Evolutionary conservation across 139 green algal species (phyloP), one percentile per base, ranked within the genome.

Genomic region (Picochlorum sp.): DNA sequence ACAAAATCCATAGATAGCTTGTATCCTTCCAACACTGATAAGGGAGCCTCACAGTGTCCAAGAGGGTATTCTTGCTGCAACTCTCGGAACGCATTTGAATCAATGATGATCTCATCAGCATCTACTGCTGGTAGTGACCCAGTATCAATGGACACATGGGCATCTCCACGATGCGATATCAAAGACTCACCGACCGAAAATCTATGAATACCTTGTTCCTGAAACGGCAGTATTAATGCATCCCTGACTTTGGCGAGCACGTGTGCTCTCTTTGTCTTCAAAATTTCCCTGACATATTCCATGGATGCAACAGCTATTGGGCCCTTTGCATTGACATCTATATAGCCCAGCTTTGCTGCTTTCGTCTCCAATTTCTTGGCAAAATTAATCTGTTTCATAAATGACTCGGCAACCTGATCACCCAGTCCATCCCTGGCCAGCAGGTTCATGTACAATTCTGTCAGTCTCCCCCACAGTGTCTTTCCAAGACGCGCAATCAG

Each of bases 291-390:
- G 5, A 54, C 16, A 21, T 54, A 21, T 3, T 54, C 47, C 18
- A 21, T 24, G 47, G 16, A 52, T 52, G 47, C 47, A 15, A 11
- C 32, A 21, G 49, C 49, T 21, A 63, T 58, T 2, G 50, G 58
- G 10, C 58, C 24, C 15, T 59, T 7, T 15, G 14, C 3, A 38
- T 15, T 41, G 41, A 14, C 58, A 9, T 24, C 32, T 16, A 66
- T 50, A 56, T 73, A 64, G 21, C 61, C 65, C 28, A 77, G 50
- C 20, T 62, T 72, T 9, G 62, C 57, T 18, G 71, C 64, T 58
- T 73, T 73, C 3, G 24, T 37, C 61, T 77, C 71, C 57, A 77
- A 68, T 61, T 73, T 77, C n/a, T 18, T 62, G 0, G 64, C 70
- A 37, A 76, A 66, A 14, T 52, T 54, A 26, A 49, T 38, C 32